These are phyloP conservation scores for Fraxinus angustifolia DNA, from an alignment of 305 asterid species.

Conservation along the genomic window DNA sequence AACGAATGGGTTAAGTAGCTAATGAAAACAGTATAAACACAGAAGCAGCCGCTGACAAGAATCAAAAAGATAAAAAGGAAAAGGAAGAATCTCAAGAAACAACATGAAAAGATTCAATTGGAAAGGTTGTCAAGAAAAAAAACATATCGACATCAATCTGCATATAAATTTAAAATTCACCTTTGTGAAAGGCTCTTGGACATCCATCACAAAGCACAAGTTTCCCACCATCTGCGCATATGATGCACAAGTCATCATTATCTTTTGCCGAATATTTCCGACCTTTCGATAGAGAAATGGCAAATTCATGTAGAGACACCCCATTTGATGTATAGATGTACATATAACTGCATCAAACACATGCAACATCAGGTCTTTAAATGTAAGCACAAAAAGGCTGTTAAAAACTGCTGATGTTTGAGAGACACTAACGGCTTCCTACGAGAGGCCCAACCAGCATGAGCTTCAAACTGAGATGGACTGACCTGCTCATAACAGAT, in stretches of 20 bases:
- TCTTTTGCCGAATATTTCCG: constrained; percentile 63
- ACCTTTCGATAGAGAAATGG: constrained; percentile 76
- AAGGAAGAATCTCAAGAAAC: not conserved
- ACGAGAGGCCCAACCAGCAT: constrained; percentile 99
- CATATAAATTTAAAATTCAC: constrained; percentile 35
- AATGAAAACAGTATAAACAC: not conserved
- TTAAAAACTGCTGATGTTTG: constrained; percentile 11
- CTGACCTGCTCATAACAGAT: constrained; percentile 69
- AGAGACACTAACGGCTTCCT: constrained; percentile 77
- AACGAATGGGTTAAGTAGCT: not conserved
- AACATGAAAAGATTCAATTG: constrained; percentile 5
- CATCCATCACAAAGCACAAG: constrained; percentile 99
- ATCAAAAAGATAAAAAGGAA: not conserved
- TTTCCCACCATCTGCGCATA: constrained; percentile 97
- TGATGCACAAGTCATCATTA: constrained; percentile 90
- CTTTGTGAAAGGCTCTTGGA: constrained; percentile 98
- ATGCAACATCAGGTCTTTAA: constrained; percentile 19
- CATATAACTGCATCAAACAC: constrained; percentile 66
- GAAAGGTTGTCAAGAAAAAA: constrained; percentile 9
- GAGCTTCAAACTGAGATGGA: constrained; percentile 96
- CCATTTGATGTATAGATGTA: constrained; percentile 95
- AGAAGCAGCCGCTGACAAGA: not conserved
- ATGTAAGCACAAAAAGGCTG: constrained; percentile 13
- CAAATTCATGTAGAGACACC: constrained; percentile 90
- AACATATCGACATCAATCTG: constrained; percentile 12